Percentiles rank a stretch among this genome's conserved stretches.
phyloP scores from a whole-genome alignment of 208 protist species.

The Trypanosoma congolense region DNA sequence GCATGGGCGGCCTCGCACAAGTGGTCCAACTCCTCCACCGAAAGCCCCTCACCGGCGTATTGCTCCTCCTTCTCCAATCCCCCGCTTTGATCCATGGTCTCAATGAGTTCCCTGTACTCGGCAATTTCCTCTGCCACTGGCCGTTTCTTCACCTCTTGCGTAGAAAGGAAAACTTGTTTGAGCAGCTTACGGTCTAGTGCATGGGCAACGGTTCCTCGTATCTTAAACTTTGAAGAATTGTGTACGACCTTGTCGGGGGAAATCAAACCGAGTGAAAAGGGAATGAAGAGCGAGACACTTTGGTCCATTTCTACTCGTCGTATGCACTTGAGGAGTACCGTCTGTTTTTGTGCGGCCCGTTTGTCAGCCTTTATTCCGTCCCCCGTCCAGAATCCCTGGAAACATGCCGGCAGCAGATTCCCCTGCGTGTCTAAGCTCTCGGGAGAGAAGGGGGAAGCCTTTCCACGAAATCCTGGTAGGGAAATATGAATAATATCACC shows the following conservation, averaged over 20 bases:
- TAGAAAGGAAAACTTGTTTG: slow-evolving; percentile 57
- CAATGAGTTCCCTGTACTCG: slow-evolving; percentile 45
- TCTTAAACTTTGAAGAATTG: slow-evolving; percentile 77
- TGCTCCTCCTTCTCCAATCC: slow-evolving; percentile 38
- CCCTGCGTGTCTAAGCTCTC: slow-evolving; percentile 15
- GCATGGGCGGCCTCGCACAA: slow-evolving; percentile 56
- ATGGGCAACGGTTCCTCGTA: slow-evolving; percentile 46
- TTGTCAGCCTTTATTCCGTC: slow-evolving; percentile 39
- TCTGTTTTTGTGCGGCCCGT: slow-evolving; percentile 59
- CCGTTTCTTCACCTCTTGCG: slow-evolving; percentile 55
- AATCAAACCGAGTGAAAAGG: slow-evolving; percentile 42
- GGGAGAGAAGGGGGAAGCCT: slow-evolving; percentile 48
- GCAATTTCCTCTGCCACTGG: slow-evolving; percentile 74
- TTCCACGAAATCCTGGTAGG: slow-evolving; percentile 61
- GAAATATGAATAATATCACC: slow-evolving; percentile 57
- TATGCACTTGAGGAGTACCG: slow-evolving; percentile 58
- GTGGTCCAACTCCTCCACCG: slow-evolving; percentile 66
- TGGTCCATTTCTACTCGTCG: slow-evolving; percentile 43
- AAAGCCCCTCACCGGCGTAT: slow-evolving; percentile 53
- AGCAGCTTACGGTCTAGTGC: slow-evolving; percentile 48
- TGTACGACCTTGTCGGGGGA: slow-evolving; percentile 62
- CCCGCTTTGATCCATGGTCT: slow-evolving; percentile 22
- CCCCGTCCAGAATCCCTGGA: slow-evolving; percentile 76
- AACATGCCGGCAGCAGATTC: slow-evolving; percentile 27
- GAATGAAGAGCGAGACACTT: slow-evolving; percentile 46